Conservation (phyloP, 2,329 filamentous ascomycete genomes). For the Claviceps africana region DNA sequence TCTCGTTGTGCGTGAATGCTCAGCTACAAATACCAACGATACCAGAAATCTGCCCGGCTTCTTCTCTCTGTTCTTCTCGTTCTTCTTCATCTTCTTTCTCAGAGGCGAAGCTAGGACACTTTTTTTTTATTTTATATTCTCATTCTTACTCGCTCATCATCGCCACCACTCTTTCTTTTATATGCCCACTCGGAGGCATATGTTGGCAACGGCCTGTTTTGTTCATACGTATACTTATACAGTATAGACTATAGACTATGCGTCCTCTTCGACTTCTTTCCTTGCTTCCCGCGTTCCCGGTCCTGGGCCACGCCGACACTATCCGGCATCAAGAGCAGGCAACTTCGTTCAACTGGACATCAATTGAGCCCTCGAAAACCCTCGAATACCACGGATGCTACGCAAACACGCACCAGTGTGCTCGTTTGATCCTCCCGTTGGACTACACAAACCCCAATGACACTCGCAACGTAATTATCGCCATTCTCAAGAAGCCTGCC, state of each 20-base stretch:
- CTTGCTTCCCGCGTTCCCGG: neutral
- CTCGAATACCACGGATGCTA: conserved; percentile 21
- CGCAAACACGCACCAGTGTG: conserved; percentile 20
- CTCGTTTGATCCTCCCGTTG: conserved; percentile 27
- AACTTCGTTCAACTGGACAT: conserved; percentile 6
- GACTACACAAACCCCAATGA: conserved; percentile 19
- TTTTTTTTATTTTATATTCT: neutral
- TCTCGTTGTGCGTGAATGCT: neutral
- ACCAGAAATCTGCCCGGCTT: neutral
- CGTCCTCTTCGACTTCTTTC: neutral
- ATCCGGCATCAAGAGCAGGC: neutral
- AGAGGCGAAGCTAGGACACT: neutral
- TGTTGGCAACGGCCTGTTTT: neutral
- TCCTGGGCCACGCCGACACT: neutral
- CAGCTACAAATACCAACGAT: neutral
- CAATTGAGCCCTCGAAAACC: conserved; percentile 5
- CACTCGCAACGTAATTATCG: conserved; percentile 17
- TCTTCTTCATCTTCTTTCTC: neutral
- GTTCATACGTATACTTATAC: neutral
- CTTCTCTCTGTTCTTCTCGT: neutral
- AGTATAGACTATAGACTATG: neutral
- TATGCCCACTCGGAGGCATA: neutral
- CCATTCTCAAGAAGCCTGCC: conserved; percentile 25
- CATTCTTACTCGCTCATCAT: neutral
- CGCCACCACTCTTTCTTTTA: neutral